phyloP scores from a whole-genome alignment of 306 rosid species.

The Trifolium dubium region DNA sequence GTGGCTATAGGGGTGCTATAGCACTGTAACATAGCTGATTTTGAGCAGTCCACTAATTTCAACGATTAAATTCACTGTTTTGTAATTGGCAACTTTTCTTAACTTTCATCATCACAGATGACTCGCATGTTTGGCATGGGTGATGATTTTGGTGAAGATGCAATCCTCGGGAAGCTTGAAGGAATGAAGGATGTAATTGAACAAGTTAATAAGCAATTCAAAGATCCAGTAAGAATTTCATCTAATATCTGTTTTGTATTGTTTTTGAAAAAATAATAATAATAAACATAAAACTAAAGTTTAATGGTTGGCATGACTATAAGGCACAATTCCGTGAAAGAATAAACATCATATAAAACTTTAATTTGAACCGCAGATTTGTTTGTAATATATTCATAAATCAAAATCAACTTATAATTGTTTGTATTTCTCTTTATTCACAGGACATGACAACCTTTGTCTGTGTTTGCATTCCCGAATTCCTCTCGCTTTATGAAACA shows the following conservation, averaged over 20 bases:
- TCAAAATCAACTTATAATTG: background rate
- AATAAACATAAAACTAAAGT: background rate
- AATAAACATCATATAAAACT: slow-evolving; percentile 23
- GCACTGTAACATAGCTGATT: no score
- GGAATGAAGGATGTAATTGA: slow-evolving; percentile 96
- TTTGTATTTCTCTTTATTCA: slow-evolving; percentile 37
- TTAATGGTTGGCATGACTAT: slow-evolving; percentile 7
- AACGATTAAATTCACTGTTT: background rate
- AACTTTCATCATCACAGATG: slow-evolving; percentile 57
- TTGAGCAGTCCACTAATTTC: no score
- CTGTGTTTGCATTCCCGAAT: slow-evolving; percentile 99
- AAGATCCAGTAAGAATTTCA: slow-evolving; percentile 78
- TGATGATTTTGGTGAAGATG: slow-evolving; percentile 96
- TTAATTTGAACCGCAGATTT: no score
- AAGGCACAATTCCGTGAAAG: slow-evolving; percentile 1
- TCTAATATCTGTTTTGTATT: slow-evolving; percentile 27
- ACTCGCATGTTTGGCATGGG: slow-evolving; percentile 92
- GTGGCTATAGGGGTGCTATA: background rate
- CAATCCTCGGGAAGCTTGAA: slow-evolving; percentile 88
- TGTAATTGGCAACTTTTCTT: slow-evolving; percentile 13
- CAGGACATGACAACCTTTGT: slow-evolving; percentile 98
- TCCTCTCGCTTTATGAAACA: slow-evolving; percentile 95
- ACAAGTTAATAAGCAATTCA: slow-evolving; percentile 94
- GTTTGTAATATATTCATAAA: background rate
- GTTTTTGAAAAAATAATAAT: background rate